A percentile compares a stretch with the other conserved stretches of the same genome.
Evolutionary conservation across 2,329 filamentous ascomycete genomes (phyloP).

Genomic region (Incumbomyces lentus): DNA sequence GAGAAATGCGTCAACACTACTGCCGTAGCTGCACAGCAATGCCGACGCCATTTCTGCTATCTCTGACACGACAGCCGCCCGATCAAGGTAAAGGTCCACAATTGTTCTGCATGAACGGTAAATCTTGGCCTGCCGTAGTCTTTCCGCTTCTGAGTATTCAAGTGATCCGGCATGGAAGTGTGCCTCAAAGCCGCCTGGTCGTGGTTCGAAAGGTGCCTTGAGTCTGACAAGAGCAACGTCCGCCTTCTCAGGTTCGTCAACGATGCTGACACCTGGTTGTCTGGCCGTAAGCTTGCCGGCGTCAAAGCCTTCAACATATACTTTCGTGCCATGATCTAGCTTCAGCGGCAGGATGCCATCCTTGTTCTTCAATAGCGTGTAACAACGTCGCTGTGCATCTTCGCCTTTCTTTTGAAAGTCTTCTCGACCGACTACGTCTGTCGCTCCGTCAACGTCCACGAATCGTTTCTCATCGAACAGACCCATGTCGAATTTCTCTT

Average conservation of each 20-base stretch:
- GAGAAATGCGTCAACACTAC: constrained; percentile 28
- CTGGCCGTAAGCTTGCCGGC: background rate
- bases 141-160: constrained; percentile 5
- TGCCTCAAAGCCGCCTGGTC: constrained; percentile 11
- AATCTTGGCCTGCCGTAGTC: constrained; percentile 1
- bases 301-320: constrained; percentile 9
- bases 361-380: constrained; percentile 13
- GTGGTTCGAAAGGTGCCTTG: constrained; percentile 8
- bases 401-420: constrained; percentile 8
- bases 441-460: constrained; percentile 28
- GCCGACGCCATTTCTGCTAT: constrained; percentile 23
- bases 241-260: constrained; percentile 4
- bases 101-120: constrained; percentile 1
- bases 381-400: constrained; percentile 7
- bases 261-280: background rate
- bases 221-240: constrained; percentile 10
- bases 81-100: constrained; percentile 12
- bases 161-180: constrained; percentile 12
- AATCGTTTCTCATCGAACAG: constrained; percentile 42
- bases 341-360: constrained; percentile 8
- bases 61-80: constrained; percentile 30
- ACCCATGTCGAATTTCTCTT: constrained; percentile 43
- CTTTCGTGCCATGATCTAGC: background rate
- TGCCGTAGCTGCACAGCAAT: constrained; percentile 10
- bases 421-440: constrained; percentile 4